These are phyloP conservation scores for Trichomonas vaginalis DNA, from an alignment of 208 protist species.

Conservation along the genomic window DNA sequence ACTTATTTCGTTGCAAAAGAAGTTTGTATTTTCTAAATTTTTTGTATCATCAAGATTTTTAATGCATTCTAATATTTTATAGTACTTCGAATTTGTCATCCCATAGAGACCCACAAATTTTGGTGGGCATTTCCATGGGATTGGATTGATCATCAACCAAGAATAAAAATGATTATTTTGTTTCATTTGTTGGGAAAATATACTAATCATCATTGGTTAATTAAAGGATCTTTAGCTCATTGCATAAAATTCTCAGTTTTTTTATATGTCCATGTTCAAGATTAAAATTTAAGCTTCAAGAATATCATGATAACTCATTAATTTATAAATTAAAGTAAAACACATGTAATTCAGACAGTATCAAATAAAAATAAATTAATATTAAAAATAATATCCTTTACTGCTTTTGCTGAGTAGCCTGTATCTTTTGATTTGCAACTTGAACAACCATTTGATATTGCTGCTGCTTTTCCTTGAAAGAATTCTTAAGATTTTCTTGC, in stretches of 20 bases:
- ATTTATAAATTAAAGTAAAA: too few relatives aligned
- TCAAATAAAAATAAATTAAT: too few relatives aligned
- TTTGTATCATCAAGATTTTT: background rate
- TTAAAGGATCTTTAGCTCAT: too few relatives aligned
- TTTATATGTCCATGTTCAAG: too few relatives aligned
- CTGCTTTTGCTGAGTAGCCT: background rate
- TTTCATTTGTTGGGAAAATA: too few relatives aligned
- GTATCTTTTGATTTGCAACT: background rate
- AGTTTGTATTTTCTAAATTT: background rate
- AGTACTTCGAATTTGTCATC: background rate
- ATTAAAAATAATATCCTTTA: background rate
- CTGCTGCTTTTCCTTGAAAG: background rate
- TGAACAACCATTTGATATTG: constrained; percentile 8
- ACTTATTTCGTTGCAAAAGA: background rate
- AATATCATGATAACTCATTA: too few relatives aligned
- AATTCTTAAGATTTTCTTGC: background rate
- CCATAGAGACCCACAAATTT: background rate
- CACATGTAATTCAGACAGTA: too few relatives aligned
- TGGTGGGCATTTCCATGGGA: background rate
- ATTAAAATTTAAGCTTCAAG: too few relatives aligned
- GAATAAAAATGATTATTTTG: background rate
- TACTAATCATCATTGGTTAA: too few relatives aligned
- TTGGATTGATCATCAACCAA: background rate
- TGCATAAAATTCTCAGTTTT: too few relatives aligned
- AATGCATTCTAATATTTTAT: background rate